These are phyloP conservation scores for Salvia sclarea DNA, from an alignment of 305 asterid species.

Conservation along the genomic window DNA sequence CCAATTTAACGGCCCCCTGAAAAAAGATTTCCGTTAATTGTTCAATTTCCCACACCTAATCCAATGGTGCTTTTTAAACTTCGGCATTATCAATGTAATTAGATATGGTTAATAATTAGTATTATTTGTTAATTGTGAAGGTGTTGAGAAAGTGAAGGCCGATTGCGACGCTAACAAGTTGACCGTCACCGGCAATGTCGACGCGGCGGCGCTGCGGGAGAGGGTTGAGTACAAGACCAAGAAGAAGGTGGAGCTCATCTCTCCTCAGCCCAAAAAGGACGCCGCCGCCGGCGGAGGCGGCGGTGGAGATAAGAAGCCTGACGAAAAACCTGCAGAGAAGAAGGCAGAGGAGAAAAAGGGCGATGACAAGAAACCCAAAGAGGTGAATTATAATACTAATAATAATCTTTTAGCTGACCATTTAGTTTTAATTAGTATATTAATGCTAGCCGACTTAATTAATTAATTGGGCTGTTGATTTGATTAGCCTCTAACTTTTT, in stretches of 20 bases:
- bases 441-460: slow-evolving; percentile 4
- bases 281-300: slow-evolving; percentile 39
- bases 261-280: slow-evolving; percentile 76
- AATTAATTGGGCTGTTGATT: slow-evolving; percentile 3
- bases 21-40: not conserved
- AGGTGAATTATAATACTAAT: slow-evolving; percentile 43
- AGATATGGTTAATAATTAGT: not conserved
- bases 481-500: not conserved
- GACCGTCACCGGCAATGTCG: slow-evolving; percentile 81
- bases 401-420: slow-evolving; percentile 17
- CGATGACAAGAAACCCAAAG: slow-evolving; percentile 53
- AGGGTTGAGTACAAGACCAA: slow-evolving; percentile 63
- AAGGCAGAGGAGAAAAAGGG: slow-evolving; percentile 41
- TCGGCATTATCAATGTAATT: not conserved
- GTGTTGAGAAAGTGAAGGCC: slow-evolving; percentile 73
- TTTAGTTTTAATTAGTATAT: not conserved
- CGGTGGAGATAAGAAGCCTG: slow-evolving; percentile 53
- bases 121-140: slow-evolving; percentile 39
- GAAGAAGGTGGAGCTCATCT: slow-evolving; percentile 76
- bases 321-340: slow-evolving; percentile 44
- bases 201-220: slow-evolving; percentile 73
- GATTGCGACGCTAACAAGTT: slow-evolving; percentile 59
- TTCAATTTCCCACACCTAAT: not conserved
- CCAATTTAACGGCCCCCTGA: slow-evolving; percentile 12
- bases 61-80: slow-evolving; percentile 14